Percentiles rank a stretch among this genome's conserved stretches.
phyloP scores from a whole-genome alignment of 768 basidiomycete genomes.

The Hygrocybe punicea region DNA sequence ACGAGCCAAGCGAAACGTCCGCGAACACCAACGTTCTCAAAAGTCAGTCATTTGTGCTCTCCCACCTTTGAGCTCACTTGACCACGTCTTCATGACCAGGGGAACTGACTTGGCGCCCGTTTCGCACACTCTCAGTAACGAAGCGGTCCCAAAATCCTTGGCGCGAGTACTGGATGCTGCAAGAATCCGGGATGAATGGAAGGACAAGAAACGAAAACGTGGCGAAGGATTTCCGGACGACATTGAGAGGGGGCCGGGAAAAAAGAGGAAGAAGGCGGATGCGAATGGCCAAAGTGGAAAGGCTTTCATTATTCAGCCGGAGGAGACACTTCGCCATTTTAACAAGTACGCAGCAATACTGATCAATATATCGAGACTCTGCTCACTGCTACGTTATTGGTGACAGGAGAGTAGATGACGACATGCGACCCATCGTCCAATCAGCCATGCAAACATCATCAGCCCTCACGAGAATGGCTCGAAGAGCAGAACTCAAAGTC shows the following conservation, averaged over 20 bases:
- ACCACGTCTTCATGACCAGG: conserved; percentile 29
- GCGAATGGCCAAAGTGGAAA: conserved; percentile 16
- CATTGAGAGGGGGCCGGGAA: conserved; percentile 26
- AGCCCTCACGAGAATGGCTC: conserved; percentile 44
- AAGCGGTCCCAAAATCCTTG: conserved; percentile 67
- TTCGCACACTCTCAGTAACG: conserved; percentile 43
- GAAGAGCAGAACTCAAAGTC: conserved; percentile 39
- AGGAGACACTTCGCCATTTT: conserved; percentile 74
- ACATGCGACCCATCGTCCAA: conserved; percentile 62
- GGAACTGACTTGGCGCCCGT: conserved; percentile 50
- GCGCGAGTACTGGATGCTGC: conserved; percentile 63
- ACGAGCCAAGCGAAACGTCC: conserved; percentile 51
- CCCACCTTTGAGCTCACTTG: neutral
- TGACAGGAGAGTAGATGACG: conserved; percentile 66
- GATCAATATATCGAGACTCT: no score
- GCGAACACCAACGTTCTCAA: conserved; percentile 42
- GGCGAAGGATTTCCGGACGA: conserved; percentile 24
- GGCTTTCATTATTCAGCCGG: conserved; percentile 52
- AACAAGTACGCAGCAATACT: conserved; percentile 52
- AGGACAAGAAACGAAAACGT: conserved; percentile 44
- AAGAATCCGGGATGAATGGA: conserved; percentile 54
- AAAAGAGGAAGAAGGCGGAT: conserved; percentile 28
- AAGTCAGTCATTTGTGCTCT: conserved; percentile 35
- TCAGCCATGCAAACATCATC: conserved; percentile 58
- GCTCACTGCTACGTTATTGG: conserved; percentile 5